Conservation (phyloP, 805 yeast genomes). For the Lachancea sp. region DNA sequence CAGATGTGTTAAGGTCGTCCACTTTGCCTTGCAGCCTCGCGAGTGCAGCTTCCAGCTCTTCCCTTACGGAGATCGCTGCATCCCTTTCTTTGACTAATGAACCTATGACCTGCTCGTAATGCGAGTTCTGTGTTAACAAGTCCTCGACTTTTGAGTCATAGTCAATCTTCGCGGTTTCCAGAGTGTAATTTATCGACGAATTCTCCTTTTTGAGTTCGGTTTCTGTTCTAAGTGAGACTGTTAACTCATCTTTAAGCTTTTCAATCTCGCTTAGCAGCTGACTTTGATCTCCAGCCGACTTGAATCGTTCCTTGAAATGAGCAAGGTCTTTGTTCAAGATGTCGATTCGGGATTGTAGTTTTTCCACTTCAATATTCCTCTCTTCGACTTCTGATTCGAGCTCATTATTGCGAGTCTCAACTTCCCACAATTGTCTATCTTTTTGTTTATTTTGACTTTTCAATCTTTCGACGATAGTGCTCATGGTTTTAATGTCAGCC, state of each 20-base stretch:
- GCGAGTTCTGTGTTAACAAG: conserved; percentile 38
- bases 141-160: conserved; percentile 34
- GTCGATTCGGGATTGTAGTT: conserved; percentile 41
- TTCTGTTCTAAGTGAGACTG: conserved; percentile 53
- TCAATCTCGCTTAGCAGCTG: conserved; percentile 47
- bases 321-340: conserved; percentile 51
- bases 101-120: conserved; percentile 36
- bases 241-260: conserved; percentile 46
- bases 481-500: conserved; percentile 50
- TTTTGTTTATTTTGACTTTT: conserved; percentile 45
- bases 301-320: conserved; percentile 44
- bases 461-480: conserved; percentile 46
- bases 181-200: conserved; percentile 53
- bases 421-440: conserved; percentile 52
- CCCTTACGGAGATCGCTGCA: conserved; percentile 35
- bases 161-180: conserved; percentile 47
- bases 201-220: conserved; percentile 59
- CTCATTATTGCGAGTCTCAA: conserved; percentile 42
- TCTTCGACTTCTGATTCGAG: conserved; percentile 53
- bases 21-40: conserved; percentile 48
- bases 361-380: conserved; percentile 46
- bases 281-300: conserved; percentile 37
- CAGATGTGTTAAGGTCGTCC: conserved; percentile 47
- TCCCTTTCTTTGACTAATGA: conserved; percentile 42
- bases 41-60: conserved; percentile 41